Evolutionary conservation across 495 filamentous ascomycete species (phyloP).

Genomic region (Jackrogersella minutella): DNA sequence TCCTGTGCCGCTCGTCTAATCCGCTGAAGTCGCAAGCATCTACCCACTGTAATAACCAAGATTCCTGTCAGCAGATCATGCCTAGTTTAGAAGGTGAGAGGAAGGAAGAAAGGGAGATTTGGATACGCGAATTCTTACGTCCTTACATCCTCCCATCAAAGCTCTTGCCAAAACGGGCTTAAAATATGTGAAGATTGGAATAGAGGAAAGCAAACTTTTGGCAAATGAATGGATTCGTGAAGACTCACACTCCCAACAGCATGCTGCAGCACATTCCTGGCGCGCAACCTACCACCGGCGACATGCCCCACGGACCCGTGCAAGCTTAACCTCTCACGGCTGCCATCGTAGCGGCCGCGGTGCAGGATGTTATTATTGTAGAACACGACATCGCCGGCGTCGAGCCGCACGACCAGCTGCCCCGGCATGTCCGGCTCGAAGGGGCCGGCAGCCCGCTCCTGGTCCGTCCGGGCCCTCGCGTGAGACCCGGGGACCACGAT

Average conservation of each 20-base stretch:
- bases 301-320: constrained; percentile 81
- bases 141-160: background rate
- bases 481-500: constrained; percentile 78
- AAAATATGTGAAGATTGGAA: background rate
- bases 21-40: constrained; percentile 60
- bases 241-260: constrained; percentile 64
- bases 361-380: constrained; percentile 91
- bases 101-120: background rate
- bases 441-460: constrained; percentile 67
- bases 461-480: constrained; percentile 67
- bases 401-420: constrained; percentile 67
- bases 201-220: background rate
- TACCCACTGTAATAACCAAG: constrained; percentile 62
- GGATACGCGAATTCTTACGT: background rate
- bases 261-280: constrained; percentile 86
- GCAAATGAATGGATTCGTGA: background rate
- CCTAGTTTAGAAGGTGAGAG: background rate
- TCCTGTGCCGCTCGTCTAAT: constrained; percentile 44
- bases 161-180: background rate
- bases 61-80: constrained; percentile 24
- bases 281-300: constrained; percentile 60
- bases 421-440: constrained; percentile 65
- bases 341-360: constrained; percentile 71
- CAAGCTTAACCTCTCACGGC: constrained; percentile 74
- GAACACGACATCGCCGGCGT: constrained; percentile 79